Conservation (phyloP, 805 yeast species). For the Kuraishia piskuri region DNA sequence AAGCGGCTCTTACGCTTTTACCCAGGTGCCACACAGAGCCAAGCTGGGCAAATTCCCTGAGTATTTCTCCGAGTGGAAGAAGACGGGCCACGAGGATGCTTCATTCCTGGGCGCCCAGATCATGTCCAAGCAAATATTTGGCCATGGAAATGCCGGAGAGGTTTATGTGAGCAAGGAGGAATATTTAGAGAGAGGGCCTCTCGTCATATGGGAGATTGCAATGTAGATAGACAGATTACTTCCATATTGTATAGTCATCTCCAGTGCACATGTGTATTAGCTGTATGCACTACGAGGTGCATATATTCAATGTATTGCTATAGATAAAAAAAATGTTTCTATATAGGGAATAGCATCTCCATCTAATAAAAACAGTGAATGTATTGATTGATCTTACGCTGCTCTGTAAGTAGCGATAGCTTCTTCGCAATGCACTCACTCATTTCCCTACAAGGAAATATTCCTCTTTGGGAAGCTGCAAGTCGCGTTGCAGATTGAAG, state of each 20-base stretch:
- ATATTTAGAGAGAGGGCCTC: conserved; percentile 76
- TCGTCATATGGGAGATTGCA: conserved; percentile 60
- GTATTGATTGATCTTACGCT: no score
- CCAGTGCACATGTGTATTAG: no score
- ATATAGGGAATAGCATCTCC: not conserved
- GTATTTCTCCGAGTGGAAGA: conserved; percentile 93
- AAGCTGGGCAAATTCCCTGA: conserved; percentile 71
- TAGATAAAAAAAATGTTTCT: no score
- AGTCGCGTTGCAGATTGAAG: not conserved
- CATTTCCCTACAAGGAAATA: not conserved
- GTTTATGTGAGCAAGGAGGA: conserved; percentile 60
- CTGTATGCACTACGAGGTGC: not conserved
- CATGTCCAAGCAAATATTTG: conserved; percentile 77
- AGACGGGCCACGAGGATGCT: conserved; percentile 64
- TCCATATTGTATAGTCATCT: no score
- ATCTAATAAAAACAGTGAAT: not conserved
- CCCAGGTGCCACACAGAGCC: conserved; percentile 75
- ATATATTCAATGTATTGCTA: not conserved
- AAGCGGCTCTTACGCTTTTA: conserved; percentile 16
- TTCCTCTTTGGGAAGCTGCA: not conserved
- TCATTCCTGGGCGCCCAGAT: conserved; percentile 83
- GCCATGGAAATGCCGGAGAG: conserved; percentile 49
- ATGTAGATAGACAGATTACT: not conserved
- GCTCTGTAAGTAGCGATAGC: no score
- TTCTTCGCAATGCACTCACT: not conserved